These are phyloP conservation scores for Wickerhamiella kazuoi DNA, from an alignment of 805 yeast genomes.

Conservation along the genomic window DNA sequence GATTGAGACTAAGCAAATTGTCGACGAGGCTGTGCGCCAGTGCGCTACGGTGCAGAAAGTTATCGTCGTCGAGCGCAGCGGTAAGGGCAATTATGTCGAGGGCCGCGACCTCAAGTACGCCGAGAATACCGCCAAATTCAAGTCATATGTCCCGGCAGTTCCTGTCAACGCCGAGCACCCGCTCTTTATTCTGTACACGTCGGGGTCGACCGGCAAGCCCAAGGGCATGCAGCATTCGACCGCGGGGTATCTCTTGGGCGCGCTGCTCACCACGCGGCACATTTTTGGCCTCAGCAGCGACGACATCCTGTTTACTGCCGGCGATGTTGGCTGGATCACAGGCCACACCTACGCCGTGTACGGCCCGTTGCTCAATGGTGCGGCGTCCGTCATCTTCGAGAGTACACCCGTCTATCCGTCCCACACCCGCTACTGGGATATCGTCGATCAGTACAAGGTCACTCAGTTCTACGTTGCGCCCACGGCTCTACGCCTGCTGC, in stretches of 20 bases:
- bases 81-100: slow-evolving; percentile 50
- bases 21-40: slow-evolving; percentile 75
- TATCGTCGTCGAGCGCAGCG: slow-evolving; percentile 78
- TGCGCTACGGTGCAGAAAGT: slow-evolving; percentile 62
- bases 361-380: slow-evolving; percentile 81
- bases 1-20: slow-evolving; percentile 81
- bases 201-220: slow-evolving; percentile 97
- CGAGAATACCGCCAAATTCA: slow-evolving; percentile 64
- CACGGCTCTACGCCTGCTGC: slow-evolving; percentile 83
- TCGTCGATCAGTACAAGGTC: slow-evolving; percentile 76
- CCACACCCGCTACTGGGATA: slow-evolving; percentile 92
- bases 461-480: slow-evolving; percentile 98
- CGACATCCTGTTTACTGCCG: slow-evolving; percentile 87
- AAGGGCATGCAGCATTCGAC: slow-evolving; percentile 94
- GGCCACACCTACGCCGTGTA: slow-evolving; percentile 93
- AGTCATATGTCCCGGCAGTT: slow-evolving; percentile 72
- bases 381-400: slow-evolving; percentile 84
- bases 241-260: slow-evolving; percentile 88
- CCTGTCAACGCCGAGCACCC: slow-evolving; percentile 90
- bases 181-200: slow-evolving; percentile 82
- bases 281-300: slow-evolving; percentile 83
- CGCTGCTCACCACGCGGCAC: slow-evolving; percentile 77
- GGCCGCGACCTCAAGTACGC: slow-evolving; percentile 95
- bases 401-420: slow-evolving; percentile 96
- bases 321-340: slow-evolving; percentile 98